phyloP scores from a whole-genome alignment of 1,284 basidiomycete species.

The Mycena sp. region DNA sequence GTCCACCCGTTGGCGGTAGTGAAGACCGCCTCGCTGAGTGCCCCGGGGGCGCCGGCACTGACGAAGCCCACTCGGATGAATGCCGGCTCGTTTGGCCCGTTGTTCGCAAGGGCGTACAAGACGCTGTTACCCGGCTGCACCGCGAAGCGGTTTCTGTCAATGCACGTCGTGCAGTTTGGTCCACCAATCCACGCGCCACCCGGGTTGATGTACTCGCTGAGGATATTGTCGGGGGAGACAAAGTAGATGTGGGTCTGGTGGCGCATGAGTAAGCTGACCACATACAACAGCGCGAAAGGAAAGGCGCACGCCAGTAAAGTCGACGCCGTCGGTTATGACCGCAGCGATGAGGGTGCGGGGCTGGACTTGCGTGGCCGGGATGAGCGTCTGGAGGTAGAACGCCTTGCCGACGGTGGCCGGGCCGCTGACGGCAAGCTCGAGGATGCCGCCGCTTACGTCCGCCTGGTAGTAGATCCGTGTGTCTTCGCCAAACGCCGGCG shows the following conservation, averaged over 20 bases:
- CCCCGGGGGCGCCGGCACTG: constrained; percentile 9
- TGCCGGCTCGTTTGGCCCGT: constrained; percentile 10
- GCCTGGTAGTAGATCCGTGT: constrained; percentile 14
- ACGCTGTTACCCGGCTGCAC: constrained; percentile 14
- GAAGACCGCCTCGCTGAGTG: constrained; percentile 14
- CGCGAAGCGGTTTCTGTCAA: constrained; percentile 11
- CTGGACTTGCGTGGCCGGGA: constrained; percentile 16
- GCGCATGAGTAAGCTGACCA: background rate
- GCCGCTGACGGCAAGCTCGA: constrained; percentile 9
- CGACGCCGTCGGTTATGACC: constrained; percentile 11
- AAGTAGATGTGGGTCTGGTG: constrained; percentile 9
- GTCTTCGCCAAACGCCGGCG: constrained; percentile 10
- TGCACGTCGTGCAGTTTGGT: constrained; percentile 10
- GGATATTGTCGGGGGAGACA: constrained; percentile 12
- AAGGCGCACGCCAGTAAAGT: constrained; percentile 9
- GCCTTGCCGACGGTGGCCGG: constrained; percentile 11
- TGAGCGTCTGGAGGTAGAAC: constrained; percentile 11
- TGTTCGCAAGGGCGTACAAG: constrained; percentile 13
- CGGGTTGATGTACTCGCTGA: constrained; percentile 13
- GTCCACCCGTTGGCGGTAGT: constrained; percentile 11
- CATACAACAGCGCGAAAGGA: constrained; percentile 1
- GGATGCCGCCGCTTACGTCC: constrained; percentile 9
- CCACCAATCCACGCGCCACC: constrained; percentile 12
- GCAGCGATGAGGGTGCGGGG: constrained; percentile 14
- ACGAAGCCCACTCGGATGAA: constrained; percentile 13